Base-by-base conservation (phyloP, 2,329 filamentous ascomycete species). In the Trichoderma koningii region DNA sequence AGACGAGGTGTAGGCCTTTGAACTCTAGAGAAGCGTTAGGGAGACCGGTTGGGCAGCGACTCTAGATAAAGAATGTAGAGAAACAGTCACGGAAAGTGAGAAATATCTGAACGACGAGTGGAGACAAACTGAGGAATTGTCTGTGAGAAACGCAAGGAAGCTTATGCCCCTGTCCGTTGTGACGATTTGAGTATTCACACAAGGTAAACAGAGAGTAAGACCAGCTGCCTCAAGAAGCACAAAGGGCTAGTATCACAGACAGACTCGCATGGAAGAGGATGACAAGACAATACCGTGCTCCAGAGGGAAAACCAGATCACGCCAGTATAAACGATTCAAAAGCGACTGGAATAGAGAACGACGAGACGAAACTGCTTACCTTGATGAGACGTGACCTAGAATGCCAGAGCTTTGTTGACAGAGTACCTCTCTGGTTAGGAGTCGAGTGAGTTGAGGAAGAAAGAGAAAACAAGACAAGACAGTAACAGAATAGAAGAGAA, bases 61-160 rank as follows among this genome's bases (percentile, higher is more conserved):
- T n/a, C n/a, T 34, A 23, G 5, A 15, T 3, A 14, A 34, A 21
- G 3, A 23, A 34, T 14, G 23, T 0, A 34, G 7, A 41, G 9
- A 15, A 28, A 5, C 7, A 17, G 38, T 14, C n/a, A 10, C 23
- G 45, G 48, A 3, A 44, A 30, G 7, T 44, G 47, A 44, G 38
- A 34, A 19, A 21, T 21, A 2, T 17, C 23, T 34, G 38, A 44
- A 4, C 28, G 45, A 12, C 10, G n/a, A 21, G 12, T 34, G 34
- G 44, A n/a, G 14, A 3, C 17, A 23, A n/a, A 44, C 17, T 44
- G 65, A 64, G 61, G 70, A 69, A 9, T 28, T 47, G 26, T 21
- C 10, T 34, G 47, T 10, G 12, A 17, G 19, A 7, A 28, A 14
- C 19, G 14, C 5, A 10, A 47, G 17, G 14, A 15, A 63, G 38